A percentile compares a stretch with the other conserved stretches of the same genome.
Conservation (phyloP, 495 filamentous ascomycete genomes). For the Cercophora samala region DNA sequence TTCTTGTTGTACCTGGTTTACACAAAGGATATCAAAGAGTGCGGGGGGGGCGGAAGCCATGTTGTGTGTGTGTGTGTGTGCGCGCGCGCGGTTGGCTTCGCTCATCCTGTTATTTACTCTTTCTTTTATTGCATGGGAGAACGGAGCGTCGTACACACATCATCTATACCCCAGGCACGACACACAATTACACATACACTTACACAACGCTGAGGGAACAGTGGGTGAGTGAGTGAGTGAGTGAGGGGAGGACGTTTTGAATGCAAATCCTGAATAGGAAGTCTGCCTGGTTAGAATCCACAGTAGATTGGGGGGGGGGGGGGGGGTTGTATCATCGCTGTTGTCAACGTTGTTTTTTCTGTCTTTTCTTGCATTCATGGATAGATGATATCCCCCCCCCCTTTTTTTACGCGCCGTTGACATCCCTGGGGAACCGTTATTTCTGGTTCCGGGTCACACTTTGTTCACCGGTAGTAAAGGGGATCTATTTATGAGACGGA, state of each 20-base stretch:
- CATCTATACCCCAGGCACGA: background rate
- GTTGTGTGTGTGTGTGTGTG: background rate
- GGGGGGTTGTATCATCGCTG: background rate
- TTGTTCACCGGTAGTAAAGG: too few relatives aligned
- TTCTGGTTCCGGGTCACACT: too few relatives aligned
- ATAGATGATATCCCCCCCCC: background rate
- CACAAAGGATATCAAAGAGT: background rate
- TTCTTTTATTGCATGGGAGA: background rate
- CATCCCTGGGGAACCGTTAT: too few relatives aligned
- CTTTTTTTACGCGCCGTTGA: background rate
- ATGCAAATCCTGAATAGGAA: background rate
- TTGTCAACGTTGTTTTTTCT: too few relatives aligned
- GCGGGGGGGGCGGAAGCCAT: background rate
- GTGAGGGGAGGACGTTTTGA: background rate
- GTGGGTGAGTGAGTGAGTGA: too few relatives aligned
- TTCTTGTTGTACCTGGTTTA: constrained; percentile 10
- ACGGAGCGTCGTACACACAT: background rate
- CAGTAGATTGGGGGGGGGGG: too few relatives aligned
- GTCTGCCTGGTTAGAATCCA: background rate
- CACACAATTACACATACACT: background rate
- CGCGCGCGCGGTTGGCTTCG: background rate
- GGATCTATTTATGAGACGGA: too few relatives aligned
- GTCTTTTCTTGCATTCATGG: background rate
- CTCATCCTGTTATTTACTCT: background rate
- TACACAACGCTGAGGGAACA: background rate